These are phyloP conservation scores for Neostapfia colusana DNA, from an alignment of 176 grass and related monocot genomes.

Conservation along the genomic window DNA sequence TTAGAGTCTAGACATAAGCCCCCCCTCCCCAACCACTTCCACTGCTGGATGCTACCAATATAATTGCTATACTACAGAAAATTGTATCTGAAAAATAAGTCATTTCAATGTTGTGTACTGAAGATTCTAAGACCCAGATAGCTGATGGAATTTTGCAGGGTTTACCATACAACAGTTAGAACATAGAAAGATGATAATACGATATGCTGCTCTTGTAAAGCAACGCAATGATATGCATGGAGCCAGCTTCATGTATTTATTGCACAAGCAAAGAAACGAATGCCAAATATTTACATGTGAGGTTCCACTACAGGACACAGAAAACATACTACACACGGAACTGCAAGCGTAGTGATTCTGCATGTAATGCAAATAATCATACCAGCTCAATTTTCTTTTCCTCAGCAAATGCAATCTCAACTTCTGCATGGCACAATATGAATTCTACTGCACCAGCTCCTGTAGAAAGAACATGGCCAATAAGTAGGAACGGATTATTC, in stretches of 20 bases:
- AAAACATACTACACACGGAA: neutral
- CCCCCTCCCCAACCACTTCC: neutral
- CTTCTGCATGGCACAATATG: slow-evolving; percentile 85
- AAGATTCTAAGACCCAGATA: neutral
- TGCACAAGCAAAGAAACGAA: slow-evolving; percentile 4
- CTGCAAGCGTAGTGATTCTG: slow-evolving; percentile 32
- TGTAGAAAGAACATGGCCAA: slow-evolving; percentile 40
- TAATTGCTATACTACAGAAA: slow-evolving; percentile 16
- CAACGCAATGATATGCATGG: neutral
- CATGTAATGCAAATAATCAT: slow-evolving; percentile 20
- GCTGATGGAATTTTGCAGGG: slow-evolving; percentile 14
- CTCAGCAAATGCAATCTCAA: slow-evolving; percentile 80
- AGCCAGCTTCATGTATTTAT: slow-evolving; percentile 6
- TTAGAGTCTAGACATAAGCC: neutral
- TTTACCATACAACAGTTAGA: neutral
- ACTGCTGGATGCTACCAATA: neutral
- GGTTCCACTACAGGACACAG: neutral
- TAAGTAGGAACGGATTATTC: slow-evolving; percentile 9
- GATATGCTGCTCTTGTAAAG: neutral
- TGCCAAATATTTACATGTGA: slow-evolving; percentile 9
- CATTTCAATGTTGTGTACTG: neutral
- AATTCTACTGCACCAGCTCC: slow-evolving; percentile 87
- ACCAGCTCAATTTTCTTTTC: slow-evolving; percentile 79
- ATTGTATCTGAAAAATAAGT: slow-evolving; percentile 3
- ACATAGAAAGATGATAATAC: slow-evolving; percentile 9